Conservation (phyloP, 2,329 filamentous ascomycete genomes). For the Penicillium nordicum region DNA sequence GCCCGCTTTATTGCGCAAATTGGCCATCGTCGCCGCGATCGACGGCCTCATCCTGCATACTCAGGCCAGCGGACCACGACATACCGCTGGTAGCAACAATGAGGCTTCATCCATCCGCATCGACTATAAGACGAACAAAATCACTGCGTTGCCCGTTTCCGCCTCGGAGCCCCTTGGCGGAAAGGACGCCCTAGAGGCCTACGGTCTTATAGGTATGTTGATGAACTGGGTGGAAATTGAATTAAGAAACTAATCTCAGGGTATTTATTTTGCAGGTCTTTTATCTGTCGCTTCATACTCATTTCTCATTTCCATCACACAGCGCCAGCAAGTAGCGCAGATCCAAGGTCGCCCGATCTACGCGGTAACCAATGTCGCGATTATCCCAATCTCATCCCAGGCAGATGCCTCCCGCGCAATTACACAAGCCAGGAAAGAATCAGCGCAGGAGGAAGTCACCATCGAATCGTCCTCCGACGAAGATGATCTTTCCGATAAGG, state of each 20-base stretch:
- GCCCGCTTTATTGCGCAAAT: conserved; percentile 74
- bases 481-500: conserved; percentile 28
- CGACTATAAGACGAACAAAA: conserved; percentile 61
- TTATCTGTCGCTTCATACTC: conserved; percentile 76
- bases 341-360: conserved; percentile 80
- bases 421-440: conserved; percentile 53
- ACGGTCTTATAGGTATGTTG: conserved; percentile 56
- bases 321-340: conserved; percentile 82
- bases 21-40: conserved; percentile 73
- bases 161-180: conserved; percentile 26
- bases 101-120: conserved; percentile 62
- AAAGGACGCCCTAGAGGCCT: conserved; percentile 44
- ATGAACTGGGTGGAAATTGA: background rate
- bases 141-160: conserved; percentile 46
- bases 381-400: conserved; percentile 82
- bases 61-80: conserved; percentile 44
- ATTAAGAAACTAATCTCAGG: background rate
- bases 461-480: conserved; percentile 28
- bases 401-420: conserved; percentile 72
- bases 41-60: conserved; percentile 82
- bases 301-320: conserved; percentile 83
- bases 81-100: conserved; percentile 49
- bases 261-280: conserved; percentile 58
- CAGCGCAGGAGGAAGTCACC: conserved; percentile 39
- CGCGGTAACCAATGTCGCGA: conserved; percentile 78